Percentiles rank a stretch among this genome's conserved stretches.
These are phyloP conservation scores for Sclerotinia subarctica DNA, from an alignment of 2,329 filamentous ascomycete species.

Conservation along the genomic window DNA sequence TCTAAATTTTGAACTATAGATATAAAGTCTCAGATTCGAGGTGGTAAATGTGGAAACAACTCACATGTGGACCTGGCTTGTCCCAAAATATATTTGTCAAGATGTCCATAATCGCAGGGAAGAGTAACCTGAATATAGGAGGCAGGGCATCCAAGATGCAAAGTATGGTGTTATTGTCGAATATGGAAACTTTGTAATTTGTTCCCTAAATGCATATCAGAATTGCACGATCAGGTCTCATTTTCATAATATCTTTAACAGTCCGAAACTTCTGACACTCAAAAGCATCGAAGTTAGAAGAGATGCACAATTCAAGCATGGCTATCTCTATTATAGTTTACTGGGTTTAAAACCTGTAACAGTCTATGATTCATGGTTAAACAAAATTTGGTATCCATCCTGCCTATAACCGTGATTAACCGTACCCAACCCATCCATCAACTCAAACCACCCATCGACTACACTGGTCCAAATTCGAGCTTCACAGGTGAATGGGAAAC, in stretches of 20 bases:
- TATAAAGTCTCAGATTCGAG: background rate
- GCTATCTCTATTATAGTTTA: no score
- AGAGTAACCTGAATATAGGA: background rate
- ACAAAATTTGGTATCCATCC: no score
- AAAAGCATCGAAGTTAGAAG: no score
- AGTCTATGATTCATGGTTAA: no score
- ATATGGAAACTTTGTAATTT: slow-evolving; percentile 7
- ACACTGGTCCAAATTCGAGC: no score
- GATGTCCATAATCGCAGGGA: background rate
- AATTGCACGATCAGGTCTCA: background rate
- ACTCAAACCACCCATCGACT: no score
- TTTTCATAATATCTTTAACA: background rate
- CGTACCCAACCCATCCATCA: no score
- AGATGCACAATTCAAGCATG: no score
- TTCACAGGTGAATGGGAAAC: background rate
- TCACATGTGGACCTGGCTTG: background rate
- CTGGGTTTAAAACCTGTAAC: no score
- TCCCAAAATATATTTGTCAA: background rate
- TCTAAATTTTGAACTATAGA: background rate
- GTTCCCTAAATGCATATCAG: background rate
- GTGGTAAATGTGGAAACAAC: background rate
- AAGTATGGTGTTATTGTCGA: background rate
- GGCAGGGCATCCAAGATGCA: background rate
- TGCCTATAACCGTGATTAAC: no score
- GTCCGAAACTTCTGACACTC: background rate